Evolutionary conservation across 768 basidiomycete species (phyloP).

Genomic region (Filobasidium wieringae): DNA sequence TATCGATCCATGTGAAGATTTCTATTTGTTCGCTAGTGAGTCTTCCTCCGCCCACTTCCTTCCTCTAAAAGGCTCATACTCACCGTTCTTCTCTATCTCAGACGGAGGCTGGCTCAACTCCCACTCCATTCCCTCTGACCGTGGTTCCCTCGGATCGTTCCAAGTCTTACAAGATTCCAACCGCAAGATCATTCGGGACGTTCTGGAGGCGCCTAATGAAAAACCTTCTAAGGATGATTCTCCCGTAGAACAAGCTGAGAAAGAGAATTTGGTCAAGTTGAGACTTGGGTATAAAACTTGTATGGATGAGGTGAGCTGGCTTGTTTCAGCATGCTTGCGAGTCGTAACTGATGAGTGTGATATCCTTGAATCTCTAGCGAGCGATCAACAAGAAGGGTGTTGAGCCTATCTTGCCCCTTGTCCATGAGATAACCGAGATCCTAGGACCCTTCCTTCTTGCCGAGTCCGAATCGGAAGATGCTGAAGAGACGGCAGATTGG

Average conservation of each 20-base stretch:
- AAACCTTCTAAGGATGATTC: slow-evolving; percentile 16
- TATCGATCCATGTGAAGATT: slow-evolving; percentile 88
- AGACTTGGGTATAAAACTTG: slow-evolving; percentile 64
- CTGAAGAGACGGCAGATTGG: slow-evolving; percentile 21
- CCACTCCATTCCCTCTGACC: slow-evolving; percentile 79
- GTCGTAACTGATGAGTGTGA: not conserved
- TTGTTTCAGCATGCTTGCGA: not conserved
- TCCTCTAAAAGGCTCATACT: not conserved
- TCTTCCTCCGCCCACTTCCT: slow-evolving; percentile 20
- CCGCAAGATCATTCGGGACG: slow-evolving; percentile 57
- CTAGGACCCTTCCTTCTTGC: slow-evolving; percentile 25
- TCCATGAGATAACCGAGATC: slow-evolving; percentile 46
- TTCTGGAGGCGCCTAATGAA: slow-evolving; percentile 47
- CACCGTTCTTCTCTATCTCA: slow-evolving; percentile 28
- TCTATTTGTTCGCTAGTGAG: slow-evolving; percentile 84
- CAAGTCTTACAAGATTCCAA: slow-evolving; percentile 62
- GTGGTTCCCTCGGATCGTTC: slow-evolving; percentile 61
- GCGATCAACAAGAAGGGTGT: slow-evolving; percentile 61
- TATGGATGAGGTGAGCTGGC: slow-evolving; percentile 50
- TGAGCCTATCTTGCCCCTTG: slow-evolving; percentile 57
- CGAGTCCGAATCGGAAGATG: slow-evolving; percentile 3
- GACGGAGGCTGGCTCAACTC: slow-evolving; percentile 77
- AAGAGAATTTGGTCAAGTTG: slow-evolving; percentile 41
- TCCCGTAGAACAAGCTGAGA: slow-evolving; percentile 46
- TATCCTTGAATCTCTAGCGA: slow-evolving; percentile 32